These are phyloP conservation scores for Colletotrichum sp. DNA, from an alignment of 2,329 filamentous ascomycete species.

Conservation along the genomic window DNA sequence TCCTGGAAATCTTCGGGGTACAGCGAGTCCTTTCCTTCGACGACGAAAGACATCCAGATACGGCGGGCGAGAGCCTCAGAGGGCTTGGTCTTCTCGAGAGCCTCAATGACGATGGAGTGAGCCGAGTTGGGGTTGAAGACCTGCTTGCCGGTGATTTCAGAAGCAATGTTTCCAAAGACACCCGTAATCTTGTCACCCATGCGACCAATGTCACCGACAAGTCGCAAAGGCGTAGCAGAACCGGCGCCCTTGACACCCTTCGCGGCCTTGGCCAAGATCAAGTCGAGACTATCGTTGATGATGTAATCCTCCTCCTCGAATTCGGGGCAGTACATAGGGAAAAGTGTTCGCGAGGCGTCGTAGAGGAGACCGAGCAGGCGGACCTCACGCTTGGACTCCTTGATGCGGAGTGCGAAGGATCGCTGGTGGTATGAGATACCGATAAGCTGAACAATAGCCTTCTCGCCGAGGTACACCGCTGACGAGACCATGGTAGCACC, in stretches of 20 bases:
- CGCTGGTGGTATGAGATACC: slow-evolving; percentile 86
- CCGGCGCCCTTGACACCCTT: slow-evolving; percentile 59
- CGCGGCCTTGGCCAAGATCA: slow-evolving; percentile 59
- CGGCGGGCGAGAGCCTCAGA: slow-evolving; percentile 93
- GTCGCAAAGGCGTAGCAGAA: slow-evolving; percentile 76
- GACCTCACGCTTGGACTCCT: slow-evolving; percentile 87
- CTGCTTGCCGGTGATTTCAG: slow-evolving; percentile 93
- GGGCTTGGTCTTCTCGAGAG: slow-evolving; percentile 81
- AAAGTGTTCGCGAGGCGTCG: slow-evolving; percentile 86
- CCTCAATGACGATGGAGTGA: slow-evolving; percentile 88
- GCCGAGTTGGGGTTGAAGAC: slow-evolving; percentile 92
- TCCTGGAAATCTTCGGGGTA: slow-evolving; percentile 84
- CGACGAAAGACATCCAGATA: slow-evolving; percentile 98
- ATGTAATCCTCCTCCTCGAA: slow-evolving; percentile 91
- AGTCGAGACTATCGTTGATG: slow-evolving; percentile 84
- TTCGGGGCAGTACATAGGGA: slow-evolving; percentile 90
- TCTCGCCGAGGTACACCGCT: slow-evolving; percentile 76
- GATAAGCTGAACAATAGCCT: slow-evolving; percentile 80
- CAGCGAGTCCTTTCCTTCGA: slow-evolving; percentile 84
- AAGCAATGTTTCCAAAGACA: slow-evolving; percentile 89
- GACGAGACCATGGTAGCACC: slow-evolving; percentile 72
- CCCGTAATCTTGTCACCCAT: slow-evolving; percentile 94
- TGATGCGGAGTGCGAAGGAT: slow-evolving; percentile 83
- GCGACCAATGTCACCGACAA: slow-evolving; percentile 79
- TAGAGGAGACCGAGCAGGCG: slow-evolving; percentile 84